These are phyloP conservation scores for Hyaloscypha bicolor DNA, from an alignment of 495 filamentous ascomycete genomes.

Conservation along the genomic window DNA sequence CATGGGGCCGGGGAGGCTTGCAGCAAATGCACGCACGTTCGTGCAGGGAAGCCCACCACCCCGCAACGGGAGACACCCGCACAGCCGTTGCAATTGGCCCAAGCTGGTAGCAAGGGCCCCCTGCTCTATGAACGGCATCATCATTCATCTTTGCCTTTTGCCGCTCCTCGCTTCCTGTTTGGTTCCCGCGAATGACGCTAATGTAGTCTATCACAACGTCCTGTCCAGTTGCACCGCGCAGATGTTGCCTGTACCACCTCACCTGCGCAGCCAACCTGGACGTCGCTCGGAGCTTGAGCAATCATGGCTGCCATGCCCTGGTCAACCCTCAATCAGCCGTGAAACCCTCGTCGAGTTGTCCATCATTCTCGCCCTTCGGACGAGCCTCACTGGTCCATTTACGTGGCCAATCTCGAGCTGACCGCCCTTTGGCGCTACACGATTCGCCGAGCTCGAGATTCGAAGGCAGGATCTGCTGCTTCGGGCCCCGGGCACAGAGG, in stretches of 20 bases:
- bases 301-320: conserved; percentile 7
- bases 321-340: conserved; percentile 1
- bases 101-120: background rate
- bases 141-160: background rate
- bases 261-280: background rate
- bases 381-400: conserved; percentile 12
- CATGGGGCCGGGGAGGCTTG: background rate
- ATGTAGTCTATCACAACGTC: background rate
- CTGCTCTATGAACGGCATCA: background rate
- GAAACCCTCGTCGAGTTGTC: conserved; percentile 3
- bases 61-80: background rate
- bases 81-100: background rate
- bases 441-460: conserved; percentile 25
- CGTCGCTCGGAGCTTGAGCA: background rate
- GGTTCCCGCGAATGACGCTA: background rate
- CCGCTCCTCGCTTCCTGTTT: background rate
- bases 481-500: background rate
- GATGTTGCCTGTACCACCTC: background rate
- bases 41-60: background rate
- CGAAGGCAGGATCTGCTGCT: conserved; percentile 11
- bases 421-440: conserved; percentile 30
- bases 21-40: background rate
- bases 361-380: background rate
- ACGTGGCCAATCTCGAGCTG: conserved; percentile 20
- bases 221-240: background rate